phyloP scores from a whole-genome alignment of 768 basidiomycete species.

The Lactarius hengduanensis region DNA sequence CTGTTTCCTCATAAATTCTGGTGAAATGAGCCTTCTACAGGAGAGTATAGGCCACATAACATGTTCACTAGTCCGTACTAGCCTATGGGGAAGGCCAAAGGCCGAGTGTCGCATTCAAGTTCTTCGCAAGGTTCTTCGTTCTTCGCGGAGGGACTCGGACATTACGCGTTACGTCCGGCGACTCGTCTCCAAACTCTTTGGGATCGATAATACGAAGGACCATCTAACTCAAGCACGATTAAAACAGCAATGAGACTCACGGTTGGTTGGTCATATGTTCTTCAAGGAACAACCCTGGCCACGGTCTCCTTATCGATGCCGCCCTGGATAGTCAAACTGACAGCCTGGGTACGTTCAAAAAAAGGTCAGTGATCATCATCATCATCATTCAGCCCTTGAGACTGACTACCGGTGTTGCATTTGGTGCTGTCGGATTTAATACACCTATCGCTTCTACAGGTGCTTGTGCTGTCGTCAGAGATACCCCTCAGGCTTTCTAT shows the following conservation, averaged over 20 bases:
- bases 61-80: background rate
- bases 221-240: background rate
- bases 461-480: background rate
- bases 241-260: background rate
- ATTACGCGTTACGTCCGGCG: background rate
- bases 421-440: background rate
- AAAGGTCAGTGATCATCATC: background rate
- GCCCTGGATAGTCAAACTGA: background rate
- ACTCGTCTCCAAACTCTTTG: background rate
- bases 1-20: background rate
- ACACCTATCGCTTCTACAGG: background rate
- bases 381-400: background rate
- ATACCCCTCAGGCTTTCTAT: background rate
- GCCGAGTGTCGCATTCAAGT: background rate
- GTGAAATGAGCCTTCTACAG: background rate
- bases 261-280: background rate
- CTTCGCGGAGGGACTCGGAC: background rate
- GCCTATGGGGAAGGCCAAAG: background rate
- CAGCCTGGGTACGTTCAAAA: background rate
- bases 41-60: background rate
- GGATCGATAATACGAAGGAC: background rate
- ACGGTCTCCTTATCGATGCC: conserved; percentile 2
- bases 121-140: no score
- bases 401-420: background rate
- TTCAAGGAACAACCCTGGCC: background rate